These are phyloP conservation scores for Globisporangium viniferum DNA, from an alignment of 352 stramenopile genomes.

Conservation along the genomic window DNA sequence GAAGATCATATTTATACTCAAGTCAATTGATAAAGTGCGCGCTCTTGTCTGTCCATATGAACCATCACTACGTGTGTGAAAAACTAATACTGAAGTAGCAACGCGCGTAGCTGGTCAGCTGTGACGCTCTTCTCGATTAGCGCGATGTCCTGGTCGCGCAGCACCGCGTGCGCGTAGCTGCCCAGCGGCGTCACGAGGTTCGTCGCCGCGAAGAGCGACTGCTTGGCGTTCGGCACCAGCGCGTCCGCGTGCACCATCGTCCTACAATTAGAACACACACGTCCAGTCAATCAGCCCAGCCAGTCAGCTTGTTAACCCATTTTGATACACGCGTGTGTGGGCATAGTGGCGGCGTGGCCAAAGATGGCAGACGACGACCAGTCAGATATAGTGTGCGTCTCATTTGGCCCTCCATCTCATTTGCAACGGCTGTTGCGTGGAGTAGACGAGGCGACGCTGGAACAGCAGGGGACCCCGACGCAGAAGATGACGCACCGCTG, in stretches of 20 bases:
- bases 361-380: conserved; percentile 1
- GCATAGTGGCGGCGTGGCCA: not conserved
- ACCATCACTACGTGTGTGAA: not conserved
- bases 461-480: not conserved
- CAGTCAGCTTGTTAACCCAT: not conserved
- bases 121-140: conserved; percentile 42
- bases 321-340: no score
- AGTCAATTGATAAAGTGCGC: conserved; percentile 2
- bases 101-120: conserved; percentile 21
- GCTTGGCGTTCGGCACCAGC: conserved; percentile 49
- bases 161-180: conserved; percentile 53
- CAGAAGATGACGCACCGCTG: conserved; percentile 30
- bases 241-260: conserved; percentile 41
- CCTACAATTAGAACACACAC: conserved; percentile 19
- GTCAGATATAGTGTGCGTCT: conserved; percentile 2
- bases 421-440: not conserved
- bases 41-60: not conserved
- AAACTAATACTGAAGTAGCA: conserved; percentile 10
- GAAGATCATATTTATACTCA: conserved; percentile 5
- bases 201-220: conserved; percentile 58
- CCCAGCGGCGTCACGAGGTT: conserved; percentile 65
- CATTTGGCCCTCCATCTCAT: not conserved
- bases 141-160: conserved; percentile 52
- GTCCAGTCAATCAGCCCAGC: not conserved
- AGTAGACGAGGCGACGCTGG: not conserved